Evolutionary conservation across 106 monocot species (phyloP).

Genomic region (Dactylorhiza incarnata): DNA sequence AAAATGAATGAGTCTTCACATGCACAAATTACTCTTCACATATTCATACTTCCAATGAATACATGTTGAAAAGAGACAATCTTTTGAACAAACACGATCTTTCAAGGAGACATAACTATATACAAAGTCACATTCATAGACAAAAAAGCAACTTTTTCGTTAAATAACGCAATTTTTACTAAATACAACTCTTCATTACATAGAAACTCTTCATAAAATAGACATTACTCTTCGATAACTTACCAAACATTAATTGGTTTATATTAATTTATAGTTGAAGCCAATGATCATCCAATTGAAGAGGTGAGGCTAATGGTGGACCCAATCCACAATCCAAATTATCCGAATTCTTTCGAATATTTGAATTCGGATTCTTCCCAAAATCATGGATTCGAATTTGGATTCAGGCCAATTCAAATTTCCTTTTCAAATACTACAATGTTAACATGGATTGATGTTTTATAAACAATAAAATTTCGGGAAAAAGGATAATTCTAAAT

Average conservation of each 20-base stretch:
- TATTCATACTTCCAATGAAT: neutral
- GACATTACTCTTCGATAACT: neutral
- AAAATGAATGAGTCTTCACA: too few relatives aligned
- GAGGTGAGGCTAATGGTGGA: constrained; percentile 18
- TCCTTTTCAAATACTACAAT: too few relatives aligned
- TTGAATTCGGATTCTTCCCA: neutral
- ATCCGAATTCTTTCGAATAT: too few relatives aligned
- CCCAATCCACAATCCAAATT: constrained; percentile 12
- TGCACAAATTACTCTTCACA: too few relatives aligned
- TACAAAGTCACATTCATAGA: neutral
- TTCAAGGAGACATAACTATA: neutral
- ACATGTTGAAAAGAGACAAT: neutral
- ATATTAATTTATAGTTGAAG: neutral
- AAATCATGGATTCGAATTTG: too few relatives aligned
- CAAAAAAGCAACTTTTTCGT: neutral
- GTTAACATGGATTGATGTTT: too few relatives aligned
- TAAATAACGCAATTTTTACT: too few relatives aligned
- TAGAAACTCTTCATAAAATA: too few relatives aligned
- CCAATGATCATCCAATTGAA: constrained; percentile 19
- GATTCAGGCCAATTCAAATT: neutral
- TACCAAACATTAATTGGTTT: neutral
- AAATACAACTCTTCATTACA: too few relatives aligned
- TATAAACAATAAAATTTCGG: too few relatives aligned
- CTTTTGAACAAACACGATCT: too few relatives aligned
- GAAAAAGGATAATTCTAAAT: too few relatives aligned